Evolutionary conservation across 305 asterid genomes (phyloP), one percentile per base, ranked within the genome.

Genomic region (Fraxinus latifolia): DNA sequence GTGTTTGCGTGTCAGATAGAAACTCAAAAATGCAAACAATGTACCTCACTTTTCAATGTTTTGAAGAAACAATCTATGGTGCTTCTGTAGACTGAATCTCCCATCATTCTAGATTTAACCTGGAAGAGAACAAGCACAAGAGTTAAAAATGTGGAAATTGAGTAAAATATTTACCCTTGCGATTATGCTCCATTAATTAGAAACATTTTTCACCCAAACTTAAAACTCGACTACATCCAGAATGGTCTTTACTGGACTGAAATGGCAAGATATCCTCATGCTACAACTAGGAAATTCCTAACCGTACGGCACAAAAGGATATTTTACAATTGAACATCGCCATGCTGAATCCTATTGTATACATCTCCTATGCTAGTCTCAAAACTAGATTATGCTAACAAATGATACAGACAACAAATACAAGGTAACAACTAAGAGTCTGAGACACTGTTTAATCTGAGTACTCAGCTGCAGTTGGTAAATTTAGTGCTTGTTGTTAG

Each of bases 21-120:
- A 85, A 67, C 32, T 34, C 65, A 84, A 82, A 77, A 50, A 55
- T 9, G 73, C 34, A 19, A 47, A 81, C 73, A 53, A 39, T 55
- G 60, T 86, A 93, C 97, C 97, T 95, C 98, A 71, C 60, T 82
- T 79, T 89, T 91, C 77, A 95, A 86, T 34, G 97, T 95, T 89
- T 90, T 91, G 84, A 89, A 82, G 89, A 95, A 90, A 85, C 98
- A 95, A 83, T 95, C 98, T 74, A 92, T 68, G 47, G 96, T 89
- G 89, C 89, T 84, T 88, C 84, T 93, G 91, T 95, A 93, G 79
- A 84, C 81, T 62, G 97, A 86, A 81, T 93, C 97, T 70, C 98
- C 98, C 98, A 95, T 95, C 98, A 93, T 92, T 92, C 98, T 90
- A 83, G 98, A 95, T 84, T 95, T 95, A 76, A 95, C 92, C 98